These are phyloP conservation scores for Botrytis fragariae DNA, from an alignment of 2,329 filamentous ascomycete genomes.

Conservation along the genomic window DNA sequence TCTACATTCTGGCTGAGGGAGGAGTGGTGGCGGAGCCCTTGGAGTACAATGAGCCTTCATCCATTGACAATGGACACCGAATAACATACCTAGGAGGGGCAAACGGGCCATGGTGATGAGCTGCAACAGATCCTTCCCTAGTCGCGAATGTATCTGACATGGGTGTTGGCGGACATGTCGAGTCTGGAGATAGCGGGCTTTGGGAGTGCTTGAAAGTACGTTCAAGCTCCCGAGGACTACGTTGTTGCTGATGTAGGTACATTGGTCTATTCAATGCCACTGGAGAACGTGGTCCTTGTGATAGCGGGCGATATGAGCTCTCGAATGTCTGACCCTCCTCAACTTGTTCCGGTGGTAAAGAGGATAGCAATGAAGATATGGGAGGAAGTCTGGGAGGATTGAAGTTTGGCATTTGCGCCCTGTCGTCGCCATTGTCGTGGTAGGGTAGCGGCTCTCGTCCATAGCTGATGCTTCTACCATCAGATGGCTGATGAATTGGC, in stretches of 20 bases:
- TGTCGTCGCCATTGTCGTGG: conserved; percentile 17
- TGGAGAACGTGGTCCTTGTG: conserved; percentile 16
- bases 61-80: conserved; percentile 10
- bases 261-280: conserved; percentile 8
- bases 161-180: conserved; percentile 4
- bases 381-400: conserved; percentile 9
- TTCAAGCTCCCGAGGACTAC: conserved; percentile 16
- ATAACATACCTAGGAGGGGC: conserved; percentile 16
- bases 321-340: conserved; percentile 7
- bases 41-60: conserved; percentile 14
- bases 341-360: conserved; percentile 5
- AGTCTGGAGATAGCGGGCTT: conserved; percentile 6
- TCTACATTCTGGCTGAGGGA: conserved; percentile 15
- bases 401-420: conserved; percentile 14
- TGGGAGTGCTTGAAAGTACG: conserved; percentile 16
- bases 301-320: conserved; percentile 9
- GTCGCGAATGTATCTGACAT: neutral
- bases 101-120: conserved; percentile 18
- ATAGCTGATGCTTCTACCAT: conserved; percentile 10
- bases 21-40: conserved; percentile 3
- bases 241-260: conserved; percentile 17
- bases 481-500: conserved; percentile 14
- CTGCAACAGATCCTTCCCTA: conserved; percentile 12
- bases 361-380: conserved; percentile 17
- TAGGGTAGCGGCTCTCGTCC: conserved; percentile 11